Percentiles rank a stretch among this genome's conserved stretches.
Evolutionary conservation across 441 rosid genomes (phyloP).

Genomic region (Arabidopsis hybrid): DNA sequence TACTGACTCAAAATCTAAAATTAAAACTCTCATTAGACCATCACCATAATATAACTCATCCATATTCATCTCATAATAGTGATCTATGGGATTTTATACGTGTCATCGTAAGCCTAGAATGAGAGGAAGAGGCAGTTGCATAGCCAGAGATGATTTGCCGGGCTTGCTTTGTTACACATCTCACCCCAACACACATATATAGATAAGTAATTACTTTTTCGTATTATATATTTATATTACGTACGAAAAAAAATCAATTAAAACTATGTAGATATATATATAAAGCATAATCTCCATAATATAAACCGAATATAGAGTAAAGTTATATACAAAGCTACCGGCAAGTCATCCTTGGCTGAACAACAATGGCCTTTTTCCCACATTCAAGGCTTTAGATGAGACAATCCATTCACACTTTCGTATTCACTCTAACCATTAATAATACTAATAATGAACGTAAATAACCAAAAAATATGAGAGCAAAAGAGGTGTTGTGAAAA

Average conservation of each 20-base stretch:
- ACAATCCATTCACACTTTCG: neutral
- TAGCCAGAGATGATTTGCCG: conserved; percentile 84
- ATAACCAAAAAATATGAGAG: neutral
- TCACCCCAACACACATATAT: neutral
- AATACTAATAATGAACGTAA: neutral
- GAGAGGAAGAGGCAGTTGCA: conserved; percentile 59
- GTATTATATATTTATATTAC: neutral
- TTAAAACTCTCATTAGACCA: neutral
- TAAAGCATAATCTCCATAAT: neutral
- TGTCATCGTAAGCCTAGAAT: conserved; percentile 65
- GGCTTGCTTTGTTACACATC: conserved; percentile 8
- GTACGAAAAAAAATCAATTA: neutral
- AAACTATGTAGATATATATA: neutral
- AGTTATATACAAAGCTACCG: conserved; percentile 45
- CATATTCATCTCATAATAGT: neutral
- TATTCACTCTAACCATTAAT: neutral
- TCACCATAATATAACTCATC: neutral
- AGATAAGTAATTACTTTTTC: neutral
- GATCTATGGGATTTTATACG: neutral
- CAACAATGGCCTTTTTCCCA: conserved; percentile 55
- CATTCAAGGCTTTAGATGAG: conserved; percentile 78
- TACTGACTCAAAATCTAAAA: neutral
- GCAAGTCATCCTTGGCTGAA: conserved; percentile 99
- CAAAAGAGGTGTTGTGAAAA: conserved; percentile 10
- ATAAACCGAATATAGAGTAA: neutral